phyloP scores from a whole-genome alignment of 768 basidiomycete species.

The Lepiota venenata region DNA sequence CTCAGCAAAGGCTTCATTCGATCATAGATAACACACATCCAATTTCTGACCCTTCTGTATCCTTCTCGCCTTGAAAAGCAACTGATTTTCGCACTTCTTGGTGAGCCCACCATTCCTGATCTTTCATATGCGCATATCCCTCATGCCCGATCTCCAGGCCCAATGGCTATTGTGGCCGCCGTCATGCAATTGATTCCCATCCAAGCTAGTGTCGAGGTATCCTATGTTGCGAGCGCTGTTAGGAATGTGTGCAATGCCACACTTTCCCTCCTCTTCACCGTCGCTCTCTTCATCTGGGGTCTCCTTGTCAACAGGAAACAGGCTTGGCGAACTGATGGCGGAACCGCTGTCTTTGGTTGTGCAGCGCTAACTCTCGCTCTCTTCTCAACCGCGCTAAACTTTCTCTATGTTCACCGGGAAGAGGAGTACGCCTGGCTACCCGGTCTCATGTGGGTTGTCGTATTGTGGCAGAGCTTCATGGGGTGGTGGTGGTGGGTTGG shows the following conservation, averaged over 20 bases:
- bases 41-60: constrained; percentile 93
- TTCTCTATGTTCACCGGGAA: constrained; percentile 79
- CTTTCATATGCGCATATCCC: neutral
- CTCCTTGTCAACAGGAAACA: constrained; percentile 82
- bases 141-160: constrained; percentile 41
- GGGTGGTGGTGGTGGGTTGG: constrained; percentile 99
- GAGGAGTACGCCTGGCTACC: constrained; percentile 93
- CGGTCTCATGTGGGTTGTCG: constrained; percentile 82
- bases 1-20: neutral
- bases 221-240: constrained; percentile 63
- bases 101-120: constrained; percentile 32
- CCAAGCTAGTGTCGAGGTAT: constrained; percentile 35
- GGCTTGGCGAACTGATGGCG: constrained; percentile 96
- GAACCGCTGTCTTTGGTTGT: constrained; percentile 90
- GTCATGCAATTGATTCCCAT: constrained; percentile 83
- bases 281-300: constrained; percentile 91
- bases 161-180: constrained; percentile 81
- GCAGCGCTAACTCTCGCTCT: constrained; percentile 83
- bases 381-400: constrained; percentile 80
- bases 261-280: constrained; percentile 91
- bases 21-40: constrained; percentile 89
- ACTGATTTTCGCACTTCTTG: constrained; percentile 82
- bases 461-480: constrained; percentile 96
- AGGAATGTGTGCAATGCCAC: constrained; percentile 96
- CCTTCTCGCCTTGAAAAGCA: constrained; percentile 87